A percentile compares a stretch with the other conserved stretches of the same genome.
These are phyloP conservation scores for Escallonia rubra DNA, from an alignment of 129 eudicot species.

Conservation along the genomic window DNA sequence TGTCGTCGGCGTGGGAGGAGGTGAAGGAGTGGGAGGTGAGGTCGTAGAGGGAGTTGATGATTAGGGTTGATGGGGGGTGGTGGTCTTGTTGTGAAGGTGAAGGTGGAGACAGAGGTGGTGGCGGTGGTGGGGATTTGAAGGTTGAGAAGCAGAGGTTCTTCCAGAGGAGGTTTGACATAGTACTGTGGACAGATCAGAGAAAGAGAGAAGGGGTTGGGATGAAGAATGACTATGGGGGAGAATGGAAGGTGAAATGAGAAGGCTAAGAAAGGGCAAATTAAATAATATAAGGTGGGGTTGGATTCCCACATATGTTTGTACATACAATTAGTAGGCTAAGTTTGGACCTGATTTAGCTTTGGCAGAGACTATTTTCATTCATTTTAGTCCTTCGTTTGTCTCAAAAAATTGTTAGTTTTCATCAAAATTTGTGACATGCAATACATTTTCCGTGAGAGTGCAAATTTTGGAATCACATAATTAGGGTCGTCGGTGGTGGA, in stretches of 20 bases:
- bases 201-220: background rate
- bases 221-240: background rate
- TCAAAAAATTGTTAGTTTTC: too few relatives aligned
- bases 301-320: background rate
- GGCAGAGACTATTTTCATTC: background rate
- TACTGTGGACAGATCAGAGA: conserved; percentile 5
- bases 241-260: background rate
- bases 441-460: too few relatives aligned
- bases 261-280: background rate
- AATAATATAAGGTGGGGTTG: background rate
- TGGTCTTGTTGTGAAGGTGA: conserved; percentile 3
- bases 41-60: conserved; percentile 21
- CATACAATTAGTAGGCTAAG: background rate
- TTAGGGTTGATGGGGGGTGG: background rate
- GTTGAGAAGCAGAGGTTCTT: conserved; percentile 42
- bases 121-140: background rate
- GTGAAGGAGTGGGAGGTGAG: conserved; percentile 7
- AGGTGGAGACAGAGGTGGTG: conserved; percentile 3
- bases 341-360: background rate
- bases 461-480: too few relatives aligned
- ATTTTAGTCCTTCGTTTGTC: too few relatives aligned
- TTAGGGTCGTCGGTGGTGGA: too few relatives aligned
- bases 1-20: conserved; percentile 16
- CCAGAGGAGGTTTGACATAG: conserved; percentile 39
- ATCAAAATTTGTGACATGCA: too few relatives aligned